phyloP scores from a whole-genome alignment of 257 asterid species.

The Avicennia marina region DNA sequence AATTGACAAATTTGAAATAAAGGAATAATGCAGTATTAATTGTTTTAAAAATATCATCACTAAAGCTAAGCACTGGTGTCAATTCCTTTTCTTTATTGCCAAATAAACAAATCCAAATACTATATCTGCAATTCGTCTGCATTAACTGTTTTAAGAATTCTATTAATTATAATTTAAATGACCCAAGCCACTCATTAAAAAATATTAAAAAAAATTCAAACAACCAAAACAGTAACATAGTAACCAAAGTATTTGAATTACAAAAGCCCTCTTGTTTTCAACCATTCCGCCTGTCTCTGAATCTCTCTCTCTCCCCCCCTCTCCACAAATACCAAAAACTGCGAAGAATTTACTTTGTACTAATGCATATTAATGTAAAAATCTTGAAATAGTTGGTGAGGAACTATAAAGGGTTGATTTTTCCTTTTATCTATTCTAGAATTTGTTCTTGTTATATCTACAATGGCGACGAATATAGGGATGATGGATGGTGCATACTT shows the following conservation, averaged over 20 bases:
- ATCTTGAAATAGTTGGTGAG: slow-evolving; percentile 14
- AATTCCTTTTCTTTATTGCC: too few relatives aligned
- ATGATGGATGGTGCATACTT: slow-evolving; percentile 92
- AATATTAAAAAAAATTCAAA: not conserved
- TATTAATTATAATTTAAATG: too few relatives aligned
- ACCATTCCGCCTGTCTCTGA: slow-evolving; percentile 8
- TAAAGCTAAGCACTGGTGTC: too few relatives aligned
- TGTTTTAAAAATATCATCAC: too few relatives aligned
- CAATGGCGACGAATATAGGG: slow-evolving; percentile 80
- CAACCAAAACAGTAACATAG: not conserved
- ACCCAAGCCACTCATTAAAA: too few relatives aligned
- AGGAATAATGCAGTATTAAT: too few relatives aligned
- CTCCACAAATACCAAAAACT: not conserved
- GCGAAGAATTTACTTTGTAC: not conserved
- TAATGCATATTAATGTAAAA: not conserved
- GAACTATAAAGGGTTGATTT: slow-evolving; percentile 11
- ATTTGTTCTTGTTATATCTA: not conserved
- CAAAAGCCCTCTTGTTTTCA: slow-evolving; percentile 34
- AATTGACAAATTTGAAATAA: too few relatives aligned
- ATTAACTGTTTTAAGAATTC: too few relatives aligned
- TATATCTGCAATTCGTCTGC: too few relatives aligned
- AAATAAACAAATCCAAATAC: too few relatives aligned
- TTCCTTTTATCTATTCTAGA: not conserved
- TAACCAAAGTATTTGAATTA: slow-evolving; percentile 39
- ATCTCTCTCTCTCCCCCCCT: not conserved